Base-by-base conservation (phyloP, 495 filamentous ascomycete genomes). In the Aspergillus hancockii region DNA sequence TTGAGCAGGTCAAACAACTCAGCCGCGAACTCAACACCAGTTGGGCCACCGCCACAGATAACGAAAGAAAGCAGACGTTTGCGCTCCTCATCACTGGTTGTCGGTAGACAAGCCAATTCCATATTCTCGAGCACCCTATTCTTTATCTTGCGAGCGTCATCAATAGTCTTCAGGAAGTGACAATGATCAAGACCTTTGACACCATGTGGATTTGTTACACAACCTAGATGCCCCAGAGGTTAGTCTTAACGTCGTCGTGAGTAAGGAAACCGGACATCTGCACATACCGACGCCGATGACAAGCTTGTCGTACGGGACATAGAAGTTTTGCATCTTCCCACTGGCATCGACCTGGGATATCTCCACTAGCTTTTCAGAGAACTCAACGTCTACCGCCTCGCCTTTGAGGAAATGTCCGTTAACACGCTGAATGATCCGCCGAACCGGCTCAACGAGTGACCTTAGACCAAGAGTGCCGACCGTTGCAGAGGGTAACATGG, bases 281-380 rank as follows among this genome's bases (percentile, higher is more conserved):
- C 57, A 66, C 83, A 58, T 75, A 88, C 86, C 94, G 55, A 97
- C 93, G 57, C 86, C 93, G 65, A 99, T 80, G 19, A 99, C 91
- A n/a, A 99, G 80, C 77, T 99, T 99, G 70, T 99, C 95, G 65
- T 99, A 99, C 0, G 95, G 95, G 1, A 99, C 75, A 77, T 99
- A 99, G 75, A 99, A 98, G 40, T 83, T 78, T 59, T 85, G 78
- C 65, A 84, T 83, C 47, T 89, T 74, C 10, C 94, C 94, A 58
- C 79, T 75, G n/a, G 81, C 72, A 59, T 91, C 86, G 7, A 76
- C 77, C 65, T 95, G 90, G 0, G 86, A 83, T 6, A 97, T 79
- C 72, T 99, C 95, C 2, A 99, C 86, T 52, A 99, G 73, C 67
- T 95, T 95, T 61, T 89, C 81, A 0, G 91, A 93, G 65, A 98